Base-by-base conservation (phyloP, 2,329 filamentous ascomycete genomes). In the Stenocarpella maydis region DNA sequence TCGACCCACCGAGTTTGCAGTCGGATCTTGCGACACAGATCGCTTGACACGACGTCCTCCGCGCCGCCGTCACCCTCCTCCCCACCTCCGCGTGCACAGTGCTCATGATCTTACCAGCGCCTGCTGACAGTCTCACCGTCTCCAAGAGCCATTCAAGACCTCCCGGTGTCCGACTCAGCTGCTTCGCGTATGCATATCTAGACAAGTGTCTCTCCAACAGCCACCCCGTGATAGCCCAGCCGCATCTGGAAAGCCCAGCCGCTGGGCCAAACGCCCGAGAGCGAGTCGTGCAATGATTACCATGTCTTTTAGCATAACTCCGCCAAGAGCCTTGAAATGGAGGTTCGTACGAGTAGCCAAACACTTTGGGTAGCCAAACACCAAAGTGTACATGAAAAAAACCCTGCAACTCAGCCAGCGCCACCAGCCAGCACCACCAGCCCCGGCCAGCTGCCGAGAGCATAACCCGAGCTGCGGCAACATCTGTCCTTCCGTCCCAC, bases 251-350 rank as follows among this genome's bases (percentile, higher is more conserved):
- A 5, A 61, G 12, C 12, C 26, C 15, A 4, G 43, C 3, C 24
- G 19, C 19, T 47, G 26, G 41, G 58, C 34, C 58, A 61, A 61
- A 34, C 58, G 28, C 58, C 41, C 58, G 58, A 61, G 47, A 61
- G 58, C 58, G 58, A 61, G 19, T 12, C 14, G 19, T 3, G 58
- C n/a, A 7, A 61, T 31, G 34, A 37, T 9, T 34, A 34, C 31
- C n/a, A n/a, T 3, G 5, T 8, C 10, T 15, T 34, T 15, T 7
- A 2, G 3, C 26, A 61, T 12, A n/a, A 12, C 21, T 12, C 19
- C 9, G 58, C 28, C 58, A 47, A 34, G 26, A 61, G 43, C 6
- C 19, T 10, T 14, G 17, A 34, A 37, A 17, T 47, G 4, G 4
- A 26, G 41, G 58, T 17, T 61, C 58, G 41, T 9, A 12, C 26